Percentiles rank a stretch among this genome's conserved stretches.
Evolutionary conservation across 768 basidiomycete species (phyloP).

Genomic region (Galerina sulciceps): DNA sequence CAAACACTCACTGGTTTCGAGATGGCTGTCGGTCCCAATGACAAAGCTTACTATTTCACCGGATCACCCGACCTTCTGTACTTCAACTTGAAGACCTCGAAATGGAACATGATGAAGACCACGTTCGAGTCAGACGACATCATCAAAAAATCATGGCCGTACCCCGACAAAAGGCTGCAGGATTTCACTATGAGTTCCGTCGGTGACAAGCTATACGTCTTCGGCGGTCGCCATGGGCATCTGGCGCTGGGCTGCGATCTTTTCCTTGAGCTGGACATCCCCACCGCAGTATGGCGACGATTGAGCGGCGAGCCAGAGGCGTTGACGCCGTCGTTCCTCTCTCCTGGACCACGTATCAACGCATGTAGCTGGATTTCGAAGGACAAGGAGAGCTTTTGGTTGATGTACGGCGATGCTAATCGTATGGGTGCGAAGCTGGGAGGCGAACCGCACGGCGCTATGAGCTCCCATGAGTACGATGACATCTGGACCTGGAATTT

Average conservation of each 20-base stretch:
- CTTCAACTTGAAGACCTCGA: conserved; percentile 35
- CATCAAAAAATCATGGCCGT: conserved; percentile 17
- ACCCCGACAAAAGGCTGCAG: conserved; percentile 5
- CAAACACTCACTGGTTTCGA: neutral
- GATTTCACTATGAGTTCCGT: conserved; percentile 8
- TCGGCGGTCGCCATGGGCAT: conserved; percentile 31
- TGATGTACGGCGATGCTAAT: conserved; percentile 38
- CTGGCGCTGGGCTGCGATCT: conserved; percentile 35
- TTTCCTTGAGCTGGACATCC: conserved; percentile 36
- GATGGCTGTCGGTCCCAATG: neutral
- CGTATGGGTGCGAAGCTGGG: conserved; percentile 30
- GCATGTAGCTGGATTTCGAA: conserved; percentile 34
- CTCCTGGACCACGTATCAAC: conserved; percentile 35
- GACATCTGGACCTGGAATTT: conserved; percentile 41
- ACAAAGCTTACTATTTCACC: conserved; percentile 35
- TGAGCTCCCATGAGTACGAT: conserved; percentile 25
- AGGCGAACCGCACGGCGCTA: conserved; percentile 23
- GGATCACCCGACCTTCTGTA: conserved; percentile 28
- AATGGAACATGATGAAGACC: conserved; percentile 32
- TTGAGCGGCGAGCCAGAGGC: conserved; percentile 15
- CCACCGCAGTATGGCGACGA: conserved; percentile 30
- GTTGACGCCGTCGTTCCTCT: conserved; percentile 11
- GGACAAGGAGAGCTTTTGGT: conserved; percentile 28
- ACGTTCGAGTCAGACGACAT: conserved; percentile 9
- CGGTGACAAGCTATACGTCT: conserved; percentile 35